Conservation (phyloP, 495 filamentous ascomycete species). For the Penicillium macrosclerotiorum region DNA sequence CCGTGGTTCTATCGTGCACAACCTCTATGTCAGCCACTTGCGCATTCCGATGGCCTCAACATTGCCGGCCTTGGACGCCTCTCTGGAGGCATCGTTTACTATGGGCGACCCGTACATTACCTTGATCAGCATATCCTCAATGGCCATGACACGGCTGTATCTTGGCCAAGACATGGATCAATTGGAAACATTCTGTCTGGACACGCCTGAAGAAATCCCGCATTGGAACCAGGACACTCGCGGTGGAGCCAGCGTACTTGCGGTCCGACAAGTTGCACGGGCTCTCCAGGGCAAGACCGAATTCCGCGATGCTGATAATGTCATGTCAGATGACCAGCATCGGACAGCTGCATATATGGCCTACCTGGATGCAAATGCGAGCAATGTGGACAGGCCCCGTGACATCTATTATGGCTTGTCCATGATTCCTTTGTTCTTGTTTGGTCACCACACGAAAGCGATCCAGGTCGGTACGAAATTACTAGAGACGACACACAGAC, state of each 20-base stretch:
- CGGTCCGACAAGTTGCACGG: constrained; percentile 66
- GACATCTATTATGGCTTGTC: constrained; percentile 71
- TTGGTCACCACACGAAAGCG: constrained; percentile 69
- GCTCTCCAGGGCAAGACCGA: constrained; percentile 83
- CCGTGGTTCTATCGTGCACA: constrained; percentile 68
- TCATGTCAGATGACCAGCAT: constrained; percentile 74
- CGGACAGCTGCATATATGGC: constrained; percentile 61
- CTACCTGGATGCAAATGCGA: constrained; percentile 46
- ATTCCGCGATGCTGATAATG: constrained; percentile 47
- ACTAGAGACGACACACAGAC: constrained; percentile 51
- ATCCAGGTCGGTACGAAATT: constrained; percentile 65
- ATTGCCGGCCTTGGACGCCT: constrained; percentile 61
- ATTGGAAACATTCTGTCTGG: constrained; percentile 69
- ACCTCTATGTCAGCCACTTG: constrained; percentile 72
- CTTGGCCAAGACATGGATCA: constrained; percentile 73
- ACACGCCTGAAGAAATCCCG: constrained; percentile 71
- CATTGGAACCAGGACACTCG: constrained; percentile 75
- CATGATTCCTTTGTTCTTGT: constrained; percentile 71
- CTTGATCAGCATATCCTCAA: constrained; percentile 70
- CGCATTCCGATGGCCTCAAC: constrained; percentile 59
- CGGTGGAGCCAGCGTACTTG: constrained; percentile 71
- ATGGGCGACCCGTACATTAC: constrained; percentile 74
- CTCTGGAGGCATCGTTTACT: constrained; percentile 66
- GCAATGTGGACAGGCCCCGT: constrained; percentile 57
- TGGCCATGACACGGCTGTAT: constrained; percentile 68